Evolutionary conservation across 352 stramenopile genomes (phyloP).

Genomic region (Pythium dissotocum): DNA sequence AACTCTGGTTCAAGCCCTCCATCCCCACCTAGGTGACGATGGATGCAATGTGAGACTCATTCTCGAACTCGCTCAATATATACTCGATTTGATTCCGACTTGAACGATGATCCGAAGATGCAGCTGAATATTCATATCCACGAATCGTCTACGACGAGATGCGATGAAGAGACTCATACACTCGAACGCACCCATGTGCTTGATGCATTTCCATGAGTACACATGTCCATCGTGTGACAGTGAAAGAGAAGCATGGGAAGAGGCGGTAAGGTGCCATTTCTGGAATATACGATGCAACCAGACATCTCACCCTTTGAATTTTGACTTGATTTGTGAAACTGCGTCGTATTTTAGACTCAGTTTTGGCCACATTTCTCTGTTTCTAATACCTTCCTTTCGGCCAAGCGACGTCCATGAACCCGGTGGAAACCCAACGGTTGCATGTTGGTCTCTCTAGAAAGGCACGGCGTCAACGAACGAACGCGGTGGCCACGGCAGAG

Average conservation of each 20-base stretch:
- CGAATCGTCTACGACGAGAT: background rate
- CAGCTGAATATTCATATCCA: background rate
- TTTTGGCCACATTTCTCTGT: background rate
- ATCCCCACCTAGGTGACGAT: slow-evolving; percentile 22
- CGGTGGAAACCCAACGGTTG: slow-evolving; percentile 14
- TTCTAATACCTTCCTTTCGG: background rate
- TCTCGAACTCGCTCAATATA: background rate
- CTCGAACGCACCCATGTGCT: background rate
- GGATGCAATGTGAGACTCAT: background rate
- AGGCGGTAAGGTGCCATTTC: background rate
- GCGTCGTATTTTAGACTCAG: slow-evolving; percentile 4
- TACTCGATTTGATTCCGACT: background rate
- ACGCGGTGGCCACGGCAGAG: background rate
- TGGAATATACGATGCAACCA: background rate
- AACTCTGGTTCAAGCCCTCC: slow-evolving; percentile 48
- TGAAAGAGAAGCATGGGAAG: background rate
- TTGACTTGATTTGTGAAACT: background rate
- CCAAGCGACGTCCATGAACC: slow-evolving; percentile 6
- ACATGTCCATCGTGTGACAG: slow-evolving; percentile 5
- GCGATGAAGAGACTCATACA: background rate
- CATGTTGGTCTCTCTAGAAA: background rate
- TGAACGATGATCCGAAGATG: background rate
- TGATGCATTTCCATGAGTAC: background rate
- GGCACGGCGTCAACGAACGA: background rate
- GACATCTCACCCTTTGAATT: background rate